Percentiles rank a stretch among this genome's conserved stretches.
Evolutionary conservation across 1,139 yeast genomes (phyloP).

Genomic region (Hansenula lynferdii): DNA sequence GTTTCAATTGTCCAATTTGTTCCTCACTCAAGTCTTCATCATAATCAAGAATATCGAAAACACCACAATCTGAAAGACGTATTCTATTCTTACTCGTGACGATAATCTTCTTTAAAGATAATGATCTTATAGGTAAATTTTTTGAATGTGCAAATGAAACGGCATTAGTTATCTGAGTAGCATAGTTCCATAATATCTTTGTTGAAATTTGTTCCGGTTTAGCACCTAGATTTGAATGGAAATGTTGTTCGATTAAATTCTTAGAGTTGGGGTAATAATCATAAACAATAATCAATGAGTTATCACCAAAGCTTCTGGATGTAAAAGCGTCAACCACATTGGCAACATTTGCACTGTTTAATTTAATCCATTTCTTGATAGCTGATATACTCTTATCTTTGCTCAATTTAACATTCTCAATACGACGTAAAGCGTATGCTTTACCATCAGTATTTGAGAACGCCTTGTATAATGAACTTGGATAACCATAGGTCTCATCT

Average conservation of each 20-base stretch:
- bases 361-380: constrained; percentile 47
- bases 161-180: constrained; percentile 71
- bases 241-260: constrained; percentile 53
- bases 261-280: constrained; percentile 66
- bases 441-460: constrained; percentile 76
- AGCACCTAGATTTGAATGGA: constrained; percentile 26
- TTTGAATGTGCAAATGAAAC: constrained; percentile 56
- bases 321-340: constrained; percentile 79
- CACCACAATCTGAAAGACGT: constrained; percentile 67
- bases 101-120: constrained; percentile 66
- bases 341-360: constrained; percentile 57
- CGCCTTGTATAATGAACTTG: constrained; percentile 71
- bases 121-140: constrained; percentile 56
- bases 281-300: constrained; percentile 56
- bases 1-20: constrained; percentile 34
- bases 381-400: constrained; percentile 52
- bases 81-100: constrained; percentile 65
- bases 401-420: constrained; percentile 57
- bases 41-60: constrained; percentile 55
- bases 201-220: constrained; percentile 48
- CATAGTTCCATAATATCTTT: constrained; percentile 66
- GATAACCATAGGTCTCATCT: constrained; percentile 54
- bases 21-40: constrained; percentile 31
- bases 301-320: constrained; percentile 79
- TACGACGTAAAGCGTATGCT: constrained; percentile 68